These are phyloP conservation scores for Pseudocercospora fijiensis DNA, from an alignment of 2,329 filamentous ascomycete species.

Conservation along the genomic window DNA sequence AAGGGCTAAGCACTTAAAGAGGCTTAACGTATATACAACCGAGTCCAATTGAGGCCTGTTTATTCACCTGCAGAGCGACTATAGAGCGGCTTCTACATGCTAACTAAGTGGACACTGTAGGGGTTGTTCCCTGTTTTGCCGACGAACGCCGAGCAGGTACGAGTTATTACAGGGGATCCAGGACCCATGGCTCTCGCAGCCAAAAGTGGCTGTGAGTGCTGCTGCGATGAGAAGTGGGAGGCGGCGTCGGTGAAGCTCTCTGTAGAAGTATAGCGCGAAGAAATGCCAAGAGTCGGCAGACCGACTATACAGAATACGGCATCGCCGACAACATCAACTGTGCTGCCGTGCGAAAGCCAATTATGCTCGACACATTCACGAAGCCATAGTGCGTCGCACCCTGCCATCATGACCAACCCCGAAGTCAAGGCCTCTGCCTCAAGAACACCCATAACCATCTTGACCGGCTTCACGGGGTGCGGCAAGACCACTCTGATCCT, in stretches of 20 bases:
- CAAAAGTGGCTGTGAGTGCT: not conserved
- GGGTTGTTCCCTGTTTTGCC: no score
- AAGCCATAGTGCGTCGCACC: no score
- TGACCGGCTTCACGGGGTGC: constrained; percentile 93
- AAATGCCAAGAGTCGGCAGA: constrained; percentile 4
- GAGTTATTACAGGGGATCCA: no score
- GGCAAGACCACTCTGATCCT: constrained; percentile 96
- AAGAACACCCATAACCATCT: constrained; percentile 80
- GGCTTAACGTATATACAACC: no score
- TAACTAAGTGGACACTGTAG: no score
- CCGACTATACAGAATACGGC: constrained; percentile 6
- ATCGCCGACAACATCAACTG: constrained; percentile 12
- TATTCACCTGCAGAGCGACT: no score
- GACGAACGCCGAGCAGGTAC: no score
- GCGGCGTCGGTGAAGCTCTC: not conserved
- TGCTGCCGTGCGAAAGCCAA: not conserved
- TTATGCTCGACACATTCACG: not conserved
- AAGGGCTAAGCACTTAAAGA: no score
- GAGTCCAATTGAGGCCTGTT: no score
- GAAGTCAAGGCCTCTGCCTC: not conserved
- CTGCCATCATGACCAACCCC: not conserved
- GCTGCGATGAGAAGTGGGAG: not conserved
- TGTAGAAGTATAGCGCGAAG: not conserved
- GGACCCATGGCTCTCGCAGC: constrained; percentile 4
- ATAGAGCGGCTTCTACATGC: no score